phyloP scores from a whole-genome alignment of 257 asterid species.

The Fraxinus cuspidata region DNA sequence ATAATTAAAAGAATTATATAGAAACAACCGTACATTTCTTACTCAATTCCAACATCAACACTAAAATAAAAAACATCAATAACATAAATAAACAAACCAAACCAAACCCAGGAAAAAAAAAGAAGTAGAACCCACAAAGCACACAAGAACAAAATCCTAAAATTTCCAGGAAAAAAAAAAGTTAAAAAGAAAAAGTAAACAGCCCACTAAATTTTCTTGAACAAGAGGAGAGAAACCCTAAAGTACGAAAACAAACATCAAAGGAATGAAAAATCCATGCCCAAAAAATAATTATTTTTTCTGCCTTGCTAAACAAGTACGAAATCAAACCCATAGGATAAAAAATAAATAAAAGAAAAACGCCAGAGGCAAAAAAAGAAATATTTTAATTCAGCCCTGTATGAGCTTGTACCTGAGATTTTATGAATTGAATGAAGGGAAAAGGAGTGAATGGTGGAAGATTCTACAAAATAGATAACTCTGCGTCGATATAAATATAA shows the following conservation, averaged over 20 bases:
- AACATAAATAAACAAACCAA: neutral
- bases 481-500: neutral
- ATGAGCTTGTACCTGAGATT: constrained; percentile 20
- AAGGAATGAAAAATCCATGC: neutral
- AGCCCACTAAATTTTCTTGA: neutral
- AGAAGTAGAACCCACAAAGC: neutral
- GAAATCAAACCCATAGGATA: no score
- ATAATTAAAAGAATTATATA: neutral
- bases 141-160: constrained; percentile 9
- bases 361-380: neutral
- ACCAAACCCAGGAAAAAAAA: neutral
- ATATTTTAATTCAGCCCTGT: neutral
- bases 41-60: neutral
- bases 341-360: no score
- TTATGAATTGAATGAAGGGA: neutral
- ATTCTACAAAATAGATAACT: neutral
- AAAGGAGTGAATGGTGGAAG: constrained; percentile 9
- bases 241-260: neutral
- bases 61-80: constrained; percentile 6
- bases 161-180: neutral
- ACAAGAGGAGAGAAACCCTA: neutral
- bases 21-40: neutral
- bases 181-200: neutral
- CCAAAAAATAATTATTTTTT: neutral
- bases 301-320: neutral